phyloP scores from a whole-genome alignment of 495 filamentous ascomycete genomes.

The Penicillium alfredii region DNA sequence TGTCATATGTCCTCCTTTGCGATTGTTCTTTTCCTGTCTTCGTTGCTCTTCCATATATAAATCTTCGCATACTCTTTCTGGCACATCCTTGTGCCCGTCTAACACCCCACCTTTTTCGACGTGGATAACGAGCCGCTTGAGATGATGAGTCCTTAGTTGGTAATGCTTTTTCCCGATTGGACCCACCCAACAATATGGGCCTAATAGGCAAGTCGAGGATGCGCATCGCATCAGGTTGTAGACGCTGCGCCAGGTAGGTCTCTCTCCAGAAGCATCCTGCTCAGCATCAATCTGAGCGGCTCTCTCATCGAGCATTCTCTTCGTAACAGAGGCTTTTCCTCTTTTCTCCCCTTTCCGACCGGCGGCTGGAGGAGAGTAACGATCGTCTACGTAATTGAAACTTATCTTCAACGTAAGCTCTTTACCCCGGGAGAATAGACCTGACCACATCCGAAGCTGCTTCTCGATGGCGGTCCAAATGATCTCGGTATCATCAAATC shows the following conservation, averaged over 20 bases:
- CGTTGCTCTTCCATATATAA: slow-evolving; percentile 23
- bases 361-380: not conserved
- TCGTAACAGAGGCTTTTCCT: slow-evolving; percentile 8
- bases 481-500: slow-evolving; percentile 6
- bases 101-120: slow-evolving; percentile 10
- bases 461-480: slow-evolving; percentile 8
- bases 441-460: slow-evolving; percentile 6
- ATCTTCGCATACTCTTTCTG: slow-evolving; percentile 1
- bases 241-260: slow-evolving; percentile 15
- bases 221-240: slow-evolving; percentile 22
- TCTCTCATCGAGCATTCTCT: slow-evolving; percentile 9
- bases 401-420: slow-evolving; percentile 12
- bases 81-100: slow-evolving; percentile 18
- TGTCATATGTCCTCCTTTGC: not conserved
- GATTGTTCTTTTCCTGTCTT: slow-evolving; percentile 8
- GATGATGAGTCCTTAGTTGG: slow-evolving; percentile 14
- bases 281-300: slow-evolving; percentile 14
- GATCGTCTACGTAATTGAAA: slow-evolving; percentile 14
- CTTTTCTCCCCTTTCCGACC: slow-evolving; percentile 7
- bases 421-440: slow-evolving; percentile 9
- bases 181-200: slow-evolving; percentile 23
- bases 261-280: slow-evolving; percentile 12
- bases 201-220: slow-evolving; percentile 13
- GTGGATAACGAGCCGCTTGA: slow-evolving; percentile 14
- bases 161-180: slow-evolving; percentile 23